These are phyloP conservation scores for Hippophae rhamnoides DNA, from an alignment of 306 rosid species.

Conservation along the genomic window DNA sequence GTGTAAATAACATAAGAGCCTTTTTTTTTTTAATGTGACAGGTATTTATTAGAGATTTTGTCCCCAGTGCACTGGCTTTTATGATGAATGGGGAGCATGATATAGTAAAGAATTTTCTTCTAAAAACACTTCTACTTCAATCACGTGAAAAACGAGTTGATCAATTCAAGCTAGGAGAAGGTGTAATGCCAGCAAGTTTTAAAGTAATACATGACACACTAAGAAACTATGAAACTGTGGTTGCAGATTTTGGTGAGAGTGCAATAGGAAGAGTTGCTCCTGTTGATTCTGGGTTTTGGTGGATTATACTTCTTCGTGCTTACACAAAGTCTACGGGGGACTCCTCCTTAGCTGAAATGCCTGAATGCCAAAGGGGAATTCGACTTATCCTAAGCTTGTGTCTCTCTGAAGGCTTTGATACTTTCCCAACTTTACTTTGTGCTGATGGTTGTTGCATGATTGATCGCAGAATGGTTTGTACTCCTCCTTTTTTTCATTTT, in stretches of 20 bases:
- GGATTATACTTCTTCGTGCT: constrained; percentile 34
- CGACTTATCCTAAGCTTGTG: constrained; percentile 25
- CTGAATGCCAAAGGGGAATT: constrained; percentile 32
- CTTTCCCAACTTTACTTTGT: constrained; percentile 31
- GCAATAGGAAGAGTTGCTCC: constrained; percentile 39
- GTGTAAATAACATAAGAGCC: background rate
- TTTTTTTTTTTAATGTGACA: background rate
- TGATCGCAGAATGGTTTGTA: constrained; percentile 26
- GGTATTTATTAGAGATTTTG: constrained; percentile 32
- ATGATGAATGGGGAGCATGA: constrained; percentile 28
- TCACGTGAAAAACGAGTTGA: constrained; percentile 27
- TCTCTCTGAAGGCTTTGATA: constrained; percentile 30
- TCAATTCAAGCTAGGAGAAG: constrained; percentile 29
- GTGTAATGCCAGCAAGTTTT: constrained; percentile 33
- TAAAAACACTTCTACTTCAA: constrained; percentile 29
- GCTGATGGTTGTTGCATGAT: constrained; percentile 32
- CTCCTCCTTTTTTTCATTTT: background rate
- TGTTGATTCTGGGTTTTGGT: constrained; percentile 33
- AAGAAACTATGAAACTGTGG: constrained; percentile 16
- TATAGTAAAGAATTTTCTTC: constrained; percentile 24
- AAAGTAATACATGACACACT: constrained; percentile 24
- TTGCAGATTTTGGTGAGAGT: constrained; percentile 28
- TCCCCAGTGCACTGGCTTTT: constrained; percentile 33
- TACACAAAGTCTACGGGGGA: constrained; percentile 32
- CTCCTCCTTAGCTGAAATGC: constrained; percentile 24